These are phyloP conservation scores for Solanum lycopersicoides DNA, from an alignment of 257 asterid species.

Conservation along the genomic window DNA sequence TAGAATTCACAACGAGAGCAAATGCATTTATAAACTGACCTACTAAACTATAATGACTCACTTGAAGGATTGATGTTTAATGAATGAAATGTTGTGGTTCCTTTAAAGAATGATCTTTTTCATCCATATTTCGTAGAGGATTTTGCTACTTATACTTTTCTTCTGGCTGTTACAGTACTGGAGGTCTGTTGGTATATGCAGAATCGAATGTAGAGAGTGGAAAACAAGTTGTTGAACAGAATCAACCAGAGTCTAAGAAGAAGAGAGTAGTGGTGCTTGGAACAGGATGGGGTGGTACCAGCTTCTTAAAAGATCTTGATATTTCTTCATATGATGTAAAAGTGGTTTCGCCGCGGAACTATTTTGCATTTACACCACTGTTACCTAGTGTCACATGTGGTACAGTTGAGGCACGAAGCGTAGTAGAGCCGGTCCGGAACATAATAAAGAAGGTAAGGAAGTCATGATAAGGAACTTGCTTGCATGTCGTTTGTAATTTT, in stretches of 20 bases:
- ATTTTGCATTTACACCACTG: slow-evolving; percentile 5
- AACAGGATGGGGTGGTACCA: slow-evolving; percentile 11
- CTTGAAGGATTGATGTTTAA: neutral
- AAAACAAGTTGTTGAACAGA: neutral
- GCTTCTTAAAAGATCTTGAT: slow-evolving; percentile 1
- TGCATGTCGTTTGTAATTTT: neutral
- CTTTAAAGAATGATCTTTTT: no score
- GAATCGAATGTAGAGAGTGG: neutral
- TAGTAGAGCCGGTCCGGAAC: slow-evolving; percentile 4
- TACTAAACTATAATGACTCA: neutral
- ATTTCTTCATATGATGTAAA: slow-evolving; percentile 4
- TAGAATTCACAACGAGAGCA: neutral
- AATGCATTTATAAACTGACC: neutral
- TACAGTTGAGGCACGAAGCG: slow-evolving; percentile 6
- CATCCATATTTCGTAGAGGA: neutral
- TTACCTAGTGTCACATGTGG: slow-evolving; percentile 10
- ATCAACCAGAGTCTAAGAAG: neutral
- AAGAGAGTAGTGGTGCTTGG: slow-evolving; percentile 8
- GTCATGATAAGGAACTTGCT: neutral
- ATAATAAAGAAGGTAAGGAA: slow-evolving; percentile 1
- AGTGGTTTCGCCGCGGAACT: slow-evolving; percentile 2
- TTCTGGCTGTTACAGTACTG: neutral
- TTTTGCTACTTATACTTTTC: neutral
- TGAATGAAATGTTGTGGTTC: neutral
- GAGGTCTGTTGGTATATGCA: neutral